These are phyloP conservation scores for Cinnamomum chago DNA, from an alignment of 164 flowering plant species.

Conservation along the genomic window DNA sequence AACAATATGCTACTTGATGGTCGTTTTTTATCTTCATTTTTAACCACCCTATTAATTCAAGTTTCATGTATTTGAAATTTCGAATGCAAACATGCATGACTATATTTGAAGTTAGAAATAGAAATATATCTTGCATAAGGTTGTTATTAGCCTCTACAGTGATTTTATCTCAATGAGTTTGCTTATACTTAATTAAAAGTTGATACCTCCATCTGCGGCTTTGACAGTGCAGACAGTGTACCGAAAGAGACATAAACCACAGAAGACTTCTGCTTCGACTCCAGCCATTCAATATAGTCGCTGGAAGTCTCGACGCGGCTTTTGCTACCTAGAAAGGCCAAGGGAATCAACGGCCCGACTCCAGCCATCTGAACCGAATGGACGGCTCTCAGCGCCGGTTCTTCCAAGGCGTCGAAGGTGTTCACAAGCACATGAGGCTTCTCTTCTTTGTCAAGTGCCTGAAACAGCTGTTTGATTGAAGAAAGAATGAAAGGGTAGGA, in stretches of 20 bases:
- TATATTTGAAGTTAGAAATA: no score
- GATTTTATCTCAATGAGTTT: no score
- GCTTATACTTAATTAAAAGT: no score
- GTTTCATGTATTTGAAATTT: no score
- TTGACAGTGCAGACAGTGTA: conserved; percentile 16
- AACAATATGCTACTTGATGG: no score
- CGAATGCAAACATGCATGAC: no score
- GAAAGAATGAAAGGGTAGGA: neutral
- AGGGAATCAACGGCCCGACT: conserved; percentile 58
- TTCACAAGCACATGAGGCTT: conserved; percentile 32
- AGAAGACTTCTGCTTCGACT: conserved; percentile 24
- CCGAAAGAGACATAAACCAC: conserved; percentile 41
- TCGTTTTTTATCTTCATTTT: no score
- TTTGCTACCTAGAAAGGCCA: conserved; percentile 30
- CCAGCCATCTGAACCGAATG: conserved; percentile 20
- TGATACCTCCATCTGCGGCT: conserved; percentile 19
- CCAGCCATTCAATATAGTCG: conserved; percentile 25
- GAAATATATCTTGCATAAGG: no score
- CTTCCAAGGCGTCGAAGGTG: conserved; percentile 39
- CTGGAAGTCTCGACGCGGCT: conserved; percentile 22
- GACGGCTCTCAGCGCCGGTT: conserved; percentile 21
- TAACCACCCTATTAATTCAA: no score
- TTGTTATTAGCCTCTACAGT: neutral
- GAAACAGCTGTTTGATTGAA: conserved; percentile 12
- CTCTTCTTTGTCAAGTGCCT: conserved; percentile 8